phyloP scores from a whole-genome alignment of 345 rosid species.

The Camelina sativa region DNA sequence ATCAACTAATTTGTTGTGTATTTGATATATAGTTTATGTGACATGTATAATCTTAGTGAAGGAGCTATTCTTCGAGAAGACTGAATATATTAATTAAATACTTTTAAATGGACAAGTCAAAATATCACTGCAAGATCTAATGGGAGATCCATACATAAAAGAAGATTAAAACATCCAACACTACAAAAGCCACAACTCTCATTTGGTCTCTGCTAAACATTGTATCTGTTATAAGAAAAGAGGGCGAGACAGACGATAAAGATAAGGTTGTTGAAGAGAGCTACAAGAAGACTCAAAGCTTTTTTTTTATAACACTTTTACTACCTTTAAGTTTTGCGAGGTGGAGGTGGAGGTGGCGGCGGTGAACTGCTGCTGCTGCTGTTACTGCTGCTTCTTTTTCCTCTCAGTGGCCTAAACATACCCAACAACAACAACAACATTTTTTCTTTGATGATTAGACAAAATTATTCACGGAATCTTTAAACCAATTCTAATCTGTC shows the following conservation, averaged over 20 bases:
- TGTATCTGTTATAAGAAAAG: neutral
- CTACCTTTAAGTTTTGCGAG: constrained; percentile 54
- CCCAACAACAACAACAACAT: constrained; percentile 1
- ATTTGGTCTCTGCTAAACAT: constrained; percentile 28
- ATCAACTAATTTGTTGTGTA: neutral
- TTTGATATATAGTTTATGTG: neutral
- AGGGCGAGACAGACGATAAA: neutral
- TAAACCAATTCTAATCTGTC: neutral
- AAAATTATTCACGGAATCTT: neutral
- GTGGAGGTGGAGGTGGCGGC: constrained; percentile 76
- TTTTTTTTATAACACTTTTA: neutral
- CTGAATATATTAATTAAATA: neutral
- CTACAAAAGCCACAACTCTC: constrained; percentile 29
- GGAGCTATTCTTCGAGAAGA: neutral
- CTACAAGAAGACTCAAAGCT: neutral
- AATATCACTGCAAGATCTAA: neutral
- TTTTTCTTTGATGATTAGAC: neutral
- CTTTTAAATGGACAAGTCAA: neutral
- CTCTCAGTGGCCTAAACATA: constrained; percentile 74
- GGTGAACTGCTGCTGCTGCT: constrained; percentile 92
- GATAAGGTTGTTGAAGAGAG: neutral
- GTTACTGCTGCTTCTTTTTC: constrained; percentile 80
- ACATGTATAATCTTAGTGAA: neutral
- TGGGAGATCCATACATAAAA: constrained; percentile 4
- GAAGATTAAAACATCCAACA: constrained; percentile 27